Evolutionary conservation across 139 green algal genomes (phyloP), one percentile per base, ranked within the genome.

Genomic region (Asterochloris sp.): DNA sequence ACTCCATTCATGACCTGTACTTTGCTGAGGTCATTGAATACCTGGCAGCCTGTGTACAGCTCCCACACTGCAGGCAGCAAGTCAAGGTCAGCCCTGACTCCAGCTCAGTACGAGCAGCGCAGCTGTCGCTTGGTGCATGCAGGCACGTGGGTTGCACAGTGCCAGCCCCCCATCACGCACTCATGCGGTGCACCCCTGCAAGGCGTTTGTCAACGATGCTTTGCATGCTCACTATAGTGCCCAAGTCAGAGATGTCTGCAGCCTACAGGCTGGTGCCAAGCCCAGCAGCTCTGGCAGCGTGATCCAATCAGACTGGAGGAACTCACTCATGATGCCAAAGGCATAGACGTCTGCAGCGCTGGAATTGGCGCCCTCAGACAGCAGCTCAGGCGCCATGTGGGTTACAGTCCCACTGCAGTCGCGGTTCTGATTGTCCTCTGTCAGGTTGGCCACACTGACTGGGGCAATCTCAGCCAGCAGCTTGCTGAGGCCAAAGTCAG

Each of bases 1-100:
- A 93, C 90, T 11, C 81, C 82, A 74, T 90, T 78, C 90, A 91
- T 89, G 76, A 92, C 88, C 78, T 94, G 90, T 27, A 89, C 85
- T 69, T 90, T 88, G 54, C 82, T 90, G 78, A 93, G 87, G 29
- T 82, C 76, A 19, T 76, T 38, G 84, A 91, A 94, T 0, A 89
- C 86, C 16, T 74, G 73, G 63, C 80, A 47, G 8, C 83, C 82
- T 0, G 85, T 92, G 85, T 87, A 90, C 13, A 92, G 75, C 85
- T 95, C 90, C 85, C 85, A 95, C 87, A 94, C 82, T 85, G 76
- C 82, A 82, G 10, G 62, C 28, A 69, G 28, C 62, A 68, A 2
- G 12, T 54, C 6, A 68, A 29, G 13, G 24, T 21, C 29, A n/a
- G 21, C 61, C 61, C 16, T 19, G 69, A 15, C 13, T 54, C 13